Base-by-base conservation (phyloP, 345 rosid species). In the Salix brachista region DNA sequence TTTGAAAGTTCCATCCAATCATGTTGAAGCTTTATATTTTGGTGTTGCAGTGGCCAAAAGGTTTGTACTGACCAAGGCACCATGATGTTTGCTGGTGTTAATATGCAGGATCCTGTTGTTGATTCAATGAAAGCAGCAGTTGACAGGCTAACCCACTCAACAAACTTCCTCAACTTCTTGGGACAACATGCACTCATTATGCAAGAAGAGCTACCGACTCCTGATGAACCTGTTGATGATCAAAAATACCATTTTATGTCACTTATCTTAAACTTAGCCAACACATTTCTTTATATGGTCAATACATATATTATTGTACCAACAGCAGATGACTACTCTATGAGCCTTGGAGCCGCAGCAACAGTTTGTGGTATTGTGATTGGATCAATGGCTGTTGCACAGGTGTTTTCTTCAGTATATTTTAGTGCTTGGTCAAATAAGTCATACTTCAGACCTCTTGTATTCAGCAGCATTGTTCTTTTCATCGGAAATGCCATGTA, bases 301-400 rank as follows among this genome's bases (percentile, higher is more conserved):
- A 58, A 58, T 58, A 58, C 64, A 58, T 58, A 58, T 58, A 58
- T 58, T 58, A 58, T 58, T 58, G 64, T 58, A 23, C 64, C 64
- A n/a, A 58, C 64, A 58, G 64, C 64, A 58, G 64, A 58, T 58
- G 64, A 58, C 13, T 58, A 58, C 64, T 58, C 64, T 1, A 58
- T 10, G 64, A 58, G 64, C 64, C 64, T 69, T 6, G 71, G 71
- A 21, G 71, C 99, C 70, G 93, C 99, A 70, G 97, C 99, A 74
- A 96, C 99, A 30, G 98, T 96, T 86, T 96, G 99, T 64, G 99
- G 99, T 85, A 54, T 92, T 79, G 97, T 96, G 50, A 94, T 96
- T 72, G 99, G 99, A 74, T 88, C 99, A 76, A 96, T 96, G 98
- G 99, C 98, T 42, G 90, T 94, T 73, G 99, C 98, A n/a, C 97